Evolutionary conservation across 495 filamentous ascomycete species (phyloP).

Genomic region (Xylaria venustula): DNA sequence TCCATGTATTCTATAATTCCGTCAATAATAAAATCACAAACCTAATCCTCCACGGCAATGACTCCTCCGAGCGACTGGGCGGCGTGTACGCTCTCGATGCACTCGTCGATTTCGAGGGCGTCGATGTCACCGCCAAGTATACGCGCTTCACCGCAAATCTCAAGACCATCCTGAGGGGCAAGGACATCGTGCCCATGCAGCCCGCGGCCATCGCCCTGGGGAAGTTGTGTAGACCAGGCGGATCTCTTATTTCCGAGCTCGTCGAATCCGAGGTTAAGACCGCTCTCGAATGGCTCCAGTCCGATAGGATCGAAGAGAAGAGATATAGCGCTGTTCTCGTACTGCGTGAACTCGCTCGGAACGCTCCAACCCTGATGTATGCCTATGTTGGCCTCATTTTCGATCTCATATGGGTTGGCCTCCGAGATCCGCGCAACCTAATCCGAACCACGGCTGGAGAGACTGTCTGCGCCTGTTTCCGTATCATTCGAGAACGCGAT

Average conservation of each 20-base stretch:
- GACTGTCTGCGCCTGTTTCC: slow-evolving; percentile 87
- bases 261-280: slow-evolving; percentile 96
- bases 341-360: slow-evolving; percentile 82
- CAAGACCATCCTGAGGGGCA: slow-evolving; percentile 81
- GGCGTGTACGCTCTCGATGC: slow-evolving; percentile 89
- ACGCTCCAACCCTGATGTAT: slow-evolving; percentile 91
- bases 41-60: slow-evolving; percentile 77
- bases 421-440: slow-evolving; percentile 82
- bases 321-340: slow-evolving; percentile 89
- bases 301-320: slow-evolving; percentile 88
- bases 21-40: slow-evolving; percentile 73
- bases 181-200: slow-evolving; percentile 82
- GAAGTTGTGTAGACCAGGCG: slow-evolving; percentile 84
- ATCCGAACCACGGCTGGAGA: slow-evolving; percentile 91
- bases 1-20: slow-evolving; percentile 72
- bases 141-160: slow-evolving; percentile 88
- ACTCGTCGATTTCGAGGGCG: slow-evolving; percentile 92
- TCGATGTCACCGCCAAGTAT: slow-evolving; percentile 91
- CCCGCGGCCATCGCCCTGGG: slow-evolving; percentile 84
- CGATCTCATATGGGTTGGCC: slow-evolving; percentile 90
- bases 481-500: slow-evolving; percentile 89
- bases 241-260: slow-evolving; percentile 90
- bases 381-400: slow-evolving; percentile 86
- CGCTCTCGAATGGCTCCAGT: slow-evolving; percentile 91
- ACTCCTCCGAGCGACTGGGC: slow-evolving; percentile 83